These are phyloP conservation scores for Mortierella sp. DNA, from an alignment of 371 early-diverging fungal species.

Conservation along the genomic window DNA sequence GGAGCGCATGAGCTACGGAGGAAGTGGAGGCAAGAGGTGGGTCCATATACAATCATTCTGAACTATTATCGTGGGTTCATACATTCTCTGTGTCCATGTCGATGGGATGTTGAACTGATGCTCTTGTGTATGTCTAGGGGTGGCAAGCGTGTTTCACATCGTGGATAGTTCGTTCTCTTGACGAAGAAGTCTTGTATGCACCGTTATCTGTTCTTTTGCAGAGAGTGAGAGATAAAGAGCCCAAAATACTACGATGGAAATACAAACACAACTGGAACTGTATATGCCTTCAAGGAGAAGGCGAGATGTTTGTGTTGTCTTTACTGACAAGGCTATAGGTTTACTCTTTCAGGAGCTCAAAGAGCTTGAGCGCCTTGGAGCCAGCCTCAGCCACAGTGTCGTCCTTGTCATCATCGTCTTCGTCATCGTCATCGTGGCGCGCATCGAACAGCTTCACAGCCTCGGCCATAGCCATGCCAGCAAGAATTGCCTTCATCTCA, in stretches of 20 bases:
- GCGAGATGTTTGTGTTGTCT: no score
- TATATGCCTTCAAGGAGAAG: no score
- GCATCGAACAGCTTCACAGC: slow-evolving; percentile 47
- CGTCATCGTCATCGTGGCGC: slow-evolving; percentile 12
- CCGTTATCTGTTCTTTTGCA: no score
- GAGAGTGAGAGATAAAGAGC: no score
- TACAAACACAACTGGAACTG: no score
- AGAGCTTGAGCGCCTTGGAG: slow-evolving; percentile 40
- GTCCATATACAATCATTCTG: background rate
- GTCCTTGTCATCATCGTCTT: slow-evolving; percentile 25
- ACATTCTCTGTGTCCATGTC: no score
- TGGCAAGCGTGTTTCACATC: slow-evolving; percentile 42
- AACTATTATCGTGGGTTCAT: no score
- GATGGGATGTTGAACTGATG: no score
- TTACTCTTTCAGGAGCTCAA: slow-evolving; percentile 24
- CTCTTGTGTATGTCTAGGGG: slow-evolving; percentile 2
- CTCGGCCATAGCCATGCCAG: slow-evolving; percentile 54
- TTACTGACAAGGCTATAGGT: no score
- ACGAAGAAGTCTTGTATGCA: no score
- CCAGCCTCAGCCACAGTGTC: slow-evolving; percentile 53
- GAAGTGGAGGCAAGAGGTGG: slow-evolving; percentile 32
- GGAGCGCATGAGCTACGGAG: slow-evolving; percentile 29
- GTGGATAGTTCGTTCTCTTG: no score
- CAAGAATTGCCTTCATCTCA: slow-evolving; percentile 53
- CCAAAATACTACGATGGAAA: no score